Conservation (phyloP, 1,139 yeast genomes). For the Kazachstania sp. region DNA sequence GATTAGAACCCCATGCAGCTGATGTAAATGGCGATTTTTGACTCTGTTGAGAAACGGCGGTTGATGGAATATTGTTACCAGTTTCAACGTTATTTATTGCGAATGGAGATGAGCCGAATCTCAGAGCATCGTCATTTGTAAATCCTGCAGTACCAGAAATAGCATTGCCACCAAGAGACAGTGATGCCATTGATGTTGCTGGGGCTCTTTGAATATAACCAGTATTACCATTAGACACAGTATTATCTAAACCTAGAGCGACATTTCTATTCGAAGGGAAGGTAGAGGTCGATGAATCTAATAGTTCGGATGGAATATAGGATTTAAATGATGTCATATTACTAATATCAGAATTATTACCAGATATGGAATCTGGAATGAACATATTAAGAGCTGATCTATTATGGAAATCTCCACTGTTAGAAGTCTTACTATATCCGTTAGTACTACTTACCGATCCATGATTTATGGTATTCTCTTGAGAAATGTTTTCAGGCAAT, state of each 20-base stretch:
- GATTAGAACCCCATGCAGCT: slow-evolving; percentile 24
- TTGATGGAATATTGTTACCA: background rate
- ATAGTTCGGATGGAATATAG: slow-evolving; percentile 1
- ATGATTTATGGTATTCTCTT: background rate
- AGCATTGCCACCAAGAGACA: background rate
- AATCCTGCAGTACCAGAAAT: background rate
- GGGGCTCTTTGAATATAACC: background rate
- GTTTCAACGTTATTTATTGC: background rate
- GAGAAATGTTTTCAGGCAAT: background rate
- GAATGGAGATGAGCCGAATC: background rate
- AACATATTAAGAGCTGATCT: background rate
- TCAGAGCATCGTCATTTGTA: background rate
- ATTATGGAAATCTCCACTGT: background rate
- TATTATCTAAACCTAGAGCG: background rate
- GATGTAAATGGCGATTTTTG: slow-evolving; percentile 12
- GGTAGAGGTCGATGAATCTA: background rate
- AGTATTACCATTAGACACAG: background rate
- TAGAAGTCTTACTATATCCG: background rate
- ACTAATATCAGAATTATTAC: background rate
- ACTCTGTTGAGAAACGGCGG: slow-evolving; percentile 2
- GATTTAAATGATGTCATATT: slow-evolving; percentile 1
- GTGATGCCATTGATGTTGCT: background rate
- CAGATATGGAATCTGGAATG: background rate
- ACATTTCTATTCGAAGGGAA: background rate
- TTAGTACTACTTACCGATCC: background rate